phyloP scores from a whole-genome alignment of 805 yeast species.

The Kodamaea leandrae region DNA sequence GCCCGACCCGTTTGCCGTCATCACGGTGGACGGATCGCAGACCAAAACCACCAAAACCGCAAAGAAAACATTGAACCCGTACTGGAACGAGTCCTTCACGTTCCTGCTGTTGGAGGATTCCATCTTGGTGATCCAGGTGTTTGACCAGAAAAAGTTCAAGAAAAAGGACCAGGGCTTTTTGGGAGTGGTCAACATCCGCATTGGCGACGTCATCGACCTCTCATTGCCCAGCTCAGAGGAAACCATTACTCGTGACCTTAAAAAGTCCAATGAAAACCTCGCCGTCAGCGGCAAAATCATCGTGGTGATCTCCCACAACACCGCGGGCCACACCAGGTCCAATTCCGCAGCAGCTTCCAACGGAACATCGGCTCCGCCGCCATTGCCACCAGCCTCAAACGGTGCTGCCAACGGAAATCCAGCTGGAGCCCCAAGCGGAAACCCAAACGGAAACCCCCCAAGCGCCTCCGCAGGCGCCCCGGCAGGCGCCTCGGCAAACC shows the following conservation, averaged over 20 bases:
- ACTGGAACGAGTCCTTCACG: slow-evolving; percentile 92
- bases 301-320: slow-evolving; percentile 60
- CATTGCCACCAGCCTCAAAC: slow-evolving; percentile 16
- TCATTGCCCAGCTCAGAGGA: slow-evolving; percentile 56
- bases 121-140: slow-evolving; percentile 86
- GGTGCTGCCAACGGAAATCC: slow-evolving; percentile 14
- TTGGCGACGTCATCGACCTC: slow-evolving; percentile 84
- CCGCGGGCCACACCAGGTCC: slow-evolving; percentile 11
- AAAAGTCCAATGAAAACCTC: slow-evolving; percentile 85
- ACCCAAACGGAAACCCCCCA: slow-evolving; percentile 5
- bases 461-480: slow-evolving; percentile 12
- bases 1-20: slow-evolving; percentile 97
- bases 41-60: slow-evolving; percentile 94
- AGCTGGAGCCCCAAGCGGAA: slow-evolving; percentile 9
- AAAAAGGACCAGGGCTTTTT: slow-evolving; percentile 97
- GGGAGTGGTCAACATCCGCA: slow-evolving; percentile 89
- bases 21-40: slow-evolving; percentile 96
- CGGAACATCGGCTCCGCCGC: slow-evolving; percentile 18
- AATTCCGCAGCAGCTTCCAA: background rate
- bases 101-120: slow-evolving; percentile 79
- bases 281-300: slow-evolving; percentile 93
- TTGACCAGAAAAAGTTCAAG: slow-evolving; percentile 95
- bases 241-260: slow-evolving; percentile 88
- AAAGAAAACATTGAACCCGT: slow-evolving; percentile 91
- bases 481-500: slow-evolving; percentile 25